Evolutionary conservation across 306 rosid species (phyloP).

Genomic region (Benincasa hispida): DNA sequence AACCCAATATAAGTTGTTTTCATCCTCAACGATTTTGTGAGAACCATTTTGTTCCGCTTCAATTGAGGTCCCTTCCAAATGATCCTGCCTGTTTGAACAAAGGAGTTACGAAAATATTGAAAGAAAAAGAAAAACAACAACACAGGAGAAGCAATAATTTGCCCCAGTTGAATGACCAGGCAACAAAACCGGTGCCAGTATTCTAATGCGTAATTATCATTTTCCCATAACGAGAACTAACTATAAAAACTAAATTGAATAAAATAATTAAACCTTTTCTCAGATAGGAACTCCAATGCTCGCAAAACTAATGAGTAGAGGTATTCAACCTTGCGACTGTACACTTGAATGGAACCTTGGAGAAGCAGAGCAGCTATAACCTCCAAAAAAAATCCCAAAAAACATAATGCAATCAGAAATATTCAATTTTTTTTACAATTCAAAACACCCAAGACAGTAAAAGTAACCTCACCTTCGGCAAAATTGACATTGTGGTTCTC

Average conservation of each 20-base stretch:
- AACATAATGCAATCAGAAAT: background rate
- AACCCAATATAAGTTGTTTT: conserved; percentile 66
- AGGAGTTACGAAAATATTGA: background rate
- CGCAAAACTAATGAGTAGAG: conserved; percentile 76
- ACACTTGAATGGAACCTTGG: conserved; percentile 94
- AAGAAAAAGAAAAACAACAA: background rate
- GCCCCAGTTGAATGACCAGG: background rate
- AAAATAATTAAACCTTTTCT: conserved; percentile 52
- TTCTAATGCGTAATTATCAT: background rate
- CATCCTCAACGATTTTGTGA: conserved; percentile 33
- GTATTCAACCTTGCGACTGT: conserved; percentile 89
- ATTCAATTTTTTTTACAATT: background rate
- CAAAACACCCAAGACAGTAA: background rate
- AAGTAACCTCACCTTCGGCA: conserved; percentile 60
- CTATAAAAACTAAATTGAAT: background rate
- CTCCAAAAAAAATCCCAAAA: background rate
- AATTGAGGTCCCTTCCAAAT: conserved; percentile 38
- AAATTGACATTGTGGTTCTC: conserved; percentile 56
- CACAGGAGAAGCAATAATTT: background rate
- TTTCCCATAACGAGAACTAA: background rate
- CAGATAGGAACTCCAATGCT: conserved; percentile 87
- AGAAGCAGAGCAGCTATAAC: conserved; percentile 86
- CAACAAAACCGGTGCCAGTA: background rate
- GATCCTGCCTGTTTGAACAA: conserved; percentile 48
- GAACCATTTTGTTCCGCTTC: conserved; percentile 41